Percentiles rank a stretch among this genome's conserved stretches.
Evolutionary conservation across 768 basidiomycete genomes (phyloP).

Genomic region (Collybia mongolica): DNA sequence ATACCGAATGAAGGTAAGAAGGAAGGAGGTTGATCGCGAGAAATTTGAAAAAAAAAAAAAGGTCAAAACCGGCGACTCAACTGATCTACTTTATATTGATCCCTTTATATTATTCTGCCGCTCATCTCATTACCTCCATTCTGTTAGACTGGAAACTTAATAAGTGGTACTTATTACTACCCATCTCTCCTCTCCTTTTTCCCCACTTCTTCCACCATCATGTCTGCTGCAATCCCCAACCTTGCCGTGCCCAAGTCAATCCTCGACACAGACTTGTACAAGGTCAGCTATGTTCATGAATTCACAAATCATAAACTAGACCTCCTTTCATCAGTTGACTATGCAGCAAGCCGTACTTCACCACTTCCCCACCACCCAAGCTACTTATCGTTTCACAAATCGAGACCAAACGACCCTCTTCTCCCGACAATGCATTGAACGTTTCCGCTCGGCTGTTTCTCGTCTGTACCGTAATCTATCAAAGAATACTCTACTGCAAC

Average conservation of each 20-base stretch:
- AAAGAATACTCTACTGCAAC: background rate
- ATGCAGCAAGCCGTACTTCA: constrained; percentile 93
- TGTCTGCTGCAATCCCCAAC: constrained; percentile 31
- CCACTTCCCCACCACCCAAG: constrained; percentile 71
- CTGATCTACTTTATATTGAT: too few species aligned
- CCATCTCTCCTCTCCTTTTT: background rate
- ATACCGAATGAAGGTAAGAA: too few species aligned
- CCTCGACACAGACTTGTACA: constrained; percentile 94
- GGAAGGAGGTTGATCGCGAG: constrained; percentile 4
- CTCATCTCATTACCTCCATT: constrained; percentile 12
- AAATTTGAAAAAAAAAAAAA: background rate
- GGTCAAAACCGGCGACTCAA: too few species aligned
- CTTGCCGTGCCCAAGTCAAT: constrained; percentile 52
- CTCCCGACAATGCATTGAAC: constrained; percentile 61
- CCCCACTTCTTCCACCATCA: constrained; percentile 18
- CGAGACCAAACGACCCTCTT: constrained; percentile 66
- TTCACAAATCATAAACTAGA: constrained; percentile 2
- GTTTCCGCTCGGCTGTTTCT: constrained; percentile 52
- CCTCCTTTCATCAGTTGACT: constrained; percentile 56
- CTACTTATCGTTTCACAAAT: constrained; percentile 80
- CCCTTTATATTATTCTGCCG: too few species aligned
- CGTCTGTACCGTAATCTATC: constrained; percentile 36
- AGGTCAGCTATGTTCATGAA: constrained; percentile 42
- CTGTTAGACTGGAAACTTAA: background rate
- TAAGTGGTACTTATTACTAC: background rate